Evolutionary conservation across 106 monocot genomes (phyloP).

Genomic region (Chionographis japonica): DNA sequence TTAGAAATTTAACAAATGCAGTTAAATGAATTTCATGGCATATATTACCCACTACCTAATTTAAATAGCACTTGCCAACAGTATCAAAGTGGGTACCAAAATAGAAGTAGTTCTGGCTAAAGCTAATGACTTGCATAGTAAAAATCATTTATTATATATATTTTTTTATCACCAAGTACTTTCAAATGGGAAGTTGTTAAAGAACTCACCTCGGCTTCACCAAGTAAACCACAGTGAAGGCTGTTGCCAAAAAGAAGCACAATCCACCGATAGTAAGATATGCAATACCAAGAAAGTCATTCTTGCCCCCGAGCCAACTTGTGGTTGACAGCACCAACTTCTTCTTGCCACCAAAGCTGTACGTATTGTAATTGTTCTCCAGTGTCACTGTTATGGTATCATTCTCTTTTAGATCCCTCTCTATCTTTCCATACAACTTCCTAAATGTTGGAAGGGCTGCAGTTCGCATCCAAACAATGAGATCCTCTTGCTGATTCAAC

Average conservation of each 20-base stretch:
- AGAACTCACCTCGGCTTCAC: slow-evolving; percentile 36
- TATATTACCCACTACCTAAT: no score
- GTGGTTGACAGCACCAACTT: slow-evolving; percentile 61
- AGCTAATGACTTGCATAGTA: no score
- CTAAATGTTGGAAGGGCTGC: slow-evolving; percentile 66
- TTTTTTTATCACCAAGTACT: no score
- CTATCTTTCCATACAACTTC: slow-evolving; percentile 56
- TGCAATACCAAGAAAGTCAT: slow-evolving; percentile 58
- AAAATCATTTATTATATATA: no score
- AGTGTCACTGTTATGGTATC: slow-evolving; percentile 35
- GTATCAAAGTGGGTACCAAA: no score
- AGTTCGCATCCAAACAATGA: slow-evolving; percentile 75
- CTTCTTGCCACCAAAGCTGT: slow-evolving; percentile 55
- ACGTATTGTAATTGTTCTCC: slow-evolving; percentile 61
- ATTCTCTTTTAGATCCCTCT: slow-evolving; percentile 38
- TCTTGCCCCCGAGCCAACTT: slow-evolving; percentile 63
- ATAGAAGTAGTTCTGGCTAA: no score
- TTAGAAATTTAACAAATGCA: no score
- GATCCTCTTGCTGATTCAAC: slow-evolving; percentile 57
- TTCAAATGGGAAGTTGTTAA: not conserved
- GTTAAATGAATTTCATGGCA: no score
- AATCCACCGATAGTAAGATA: slow-evolving; percentile 47
- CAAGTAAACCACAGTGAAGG: slow-evolving; percentile 33
- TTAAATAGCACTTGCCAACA: no score
- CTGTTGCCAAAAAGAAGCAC: slow-evolving; percentile 44